Percentiles rank a stretch among this genome's conserved stretches.
phyloP scores from a whole-genome alignment of 768 basidiomycete genomes.

The Naganishia antarctica region DNA sequence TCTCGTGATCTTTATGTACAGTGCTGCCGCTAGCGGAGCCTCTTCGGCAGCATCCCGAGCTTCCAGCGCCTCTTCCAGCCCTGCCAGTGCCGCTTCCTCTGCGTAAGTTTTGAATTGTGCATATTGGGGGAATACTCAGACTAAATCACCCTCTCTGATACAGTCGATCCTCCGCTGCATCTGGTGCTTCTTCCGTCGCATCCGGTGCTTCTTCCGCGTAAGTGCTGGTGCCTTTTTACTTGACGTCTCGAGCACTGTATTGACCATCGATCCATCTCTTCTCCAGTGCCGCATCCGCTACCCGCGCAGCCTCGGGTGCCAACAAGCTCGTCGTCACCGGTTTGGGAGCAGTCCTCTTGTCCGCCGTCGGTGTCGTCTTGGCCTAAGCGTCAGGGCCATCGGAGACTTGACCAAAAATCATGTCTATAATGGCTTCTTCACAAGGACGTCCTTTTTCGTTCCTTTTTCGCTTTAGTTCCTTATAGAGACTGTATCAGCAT shows the following conservation, averaged over 20 bases:
- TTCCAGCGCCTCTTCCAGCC: background rate
- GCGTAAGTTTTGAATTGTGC: background rate
- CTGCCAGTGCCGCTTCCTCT: slow-evolving; percentile 25
- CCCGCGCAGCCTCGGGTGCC: slow-evolving; percentile 15
- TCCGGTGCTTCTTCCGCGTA: slow-evolving; percentile 18
- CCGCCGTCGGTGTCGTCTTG: slow-evolving; percentile 23
- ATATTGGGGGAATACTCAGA: background rate
- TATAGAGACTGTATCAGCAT: slow-evolving; percentile 23
- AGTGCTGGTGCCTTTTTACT: background rate
- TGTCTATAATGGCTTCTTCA: background rate
- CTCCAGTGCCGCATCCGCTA: slow-evolving; percentile 12
- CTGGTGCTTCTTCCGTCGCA: slow-evolving; percentile 8
- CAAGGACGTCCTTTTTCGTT: background rate
- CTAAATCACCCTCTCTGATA: background rate
- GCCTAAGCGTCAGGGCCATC: slow-evolving; percentile 3
- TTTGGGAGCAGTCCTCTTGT: slow-evolving; percentile 19
- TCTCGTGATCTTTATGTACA: slow-evolving; percentile 21
- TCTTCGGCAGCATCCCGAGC: slow-evolving; percentile 9
- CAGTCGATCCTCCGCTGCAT: slow-evolving; percentile 8
- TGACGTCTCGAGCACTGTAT: background rate
- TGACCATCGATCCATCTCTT: background rate
- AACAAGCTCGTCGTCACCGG: slow-evolving; percentile 25
- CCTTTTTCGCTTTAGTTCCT: background rate
- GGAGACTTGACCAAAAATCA: background rate
- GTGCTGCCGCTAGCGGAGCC: slow-evolving; percentile 24